Conservation (phyloP, 331 rosid species). For the Stylosanthes scabra region DNA sequence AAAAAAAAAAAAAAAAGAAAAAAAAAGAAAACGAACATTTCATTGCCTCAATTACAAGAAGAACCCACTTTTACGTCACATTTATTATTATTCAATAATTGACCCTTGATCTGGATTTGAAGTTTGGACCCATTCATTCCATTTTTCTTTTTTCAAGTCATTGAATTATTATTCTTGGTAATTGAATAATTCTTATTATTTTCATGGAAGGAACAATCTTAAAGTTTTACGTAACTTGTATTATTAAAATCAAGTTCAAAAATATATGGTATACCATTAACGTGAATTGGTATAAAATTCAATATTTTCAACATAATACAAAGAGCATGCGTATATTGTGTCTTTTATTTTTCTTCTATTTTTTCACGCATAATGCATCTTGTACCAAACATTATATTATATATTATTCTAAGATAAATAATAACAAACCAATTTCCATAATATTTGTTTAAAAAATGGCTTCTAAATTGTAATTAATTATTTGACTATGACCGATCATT, state of each 20-base stretch:
- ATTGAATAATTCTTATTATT: neutral
- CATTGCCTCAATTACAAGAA: constrained; percentile 38
- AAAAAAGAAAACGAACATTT: constrained; percentile 3
- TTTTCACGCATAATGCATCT: neutral
- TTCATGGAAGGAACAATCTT: neutral
- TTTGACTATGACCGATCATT: neutral
- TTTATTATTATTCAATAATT: neutral
- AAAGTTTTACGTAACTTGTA: neutral
- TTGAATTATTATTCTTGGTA: neutral
- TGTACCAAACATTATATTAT: neutral
- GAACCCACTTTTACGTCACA: neutral
- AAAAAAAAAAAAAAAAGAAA: too few relatives aligned
- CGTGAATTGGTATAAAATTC: too few relatives aligned
- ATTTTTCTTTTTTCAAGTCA: neutral
- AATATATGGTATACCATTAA: too few relatives aligned
- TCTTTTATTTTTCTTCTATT: neutral
- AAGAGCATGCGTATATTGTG: neutral
- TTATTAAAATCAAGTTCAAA: too few relatives aligned
- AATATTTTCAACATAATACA: too few relatives aligned
- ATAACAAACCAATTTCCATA: neutral
- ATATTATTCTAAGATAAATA: neutral
- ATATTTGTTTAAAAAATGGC: neutral
- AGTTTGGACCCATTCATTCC: neutral
- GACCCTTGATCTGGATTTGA: neutral
- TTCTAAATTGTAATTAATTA: neutral